phyloP scores from a whole-genome alignment of 2,329 filamentous ascomycete species.

The Botrytis fragariae region DNA sequence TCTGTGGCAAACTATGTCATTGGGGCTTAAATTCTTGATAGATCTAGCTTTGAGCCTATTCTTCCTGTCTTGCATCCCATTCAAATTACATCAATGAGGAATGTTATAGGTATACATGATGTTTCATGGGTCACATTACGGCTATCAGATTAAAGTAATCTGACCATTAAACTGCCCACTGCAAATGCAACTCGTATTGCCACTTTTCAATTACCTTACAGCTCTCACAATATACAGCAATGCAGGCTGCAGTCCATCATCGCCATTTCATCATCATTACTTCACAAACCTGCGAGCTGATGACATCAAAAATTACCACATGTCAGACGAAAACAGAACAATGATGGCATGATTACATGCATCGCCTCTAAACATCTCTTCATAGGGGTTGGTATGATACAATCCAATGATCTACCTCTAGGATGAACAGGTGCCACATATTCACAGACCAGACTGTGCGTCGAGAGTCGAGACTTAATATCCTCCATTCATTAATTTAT shows the following conservation, averaged over 20 bases:
- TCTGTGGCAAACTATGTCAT: slow-evolving; percentile 14
- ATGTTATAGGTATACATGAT: background rate
- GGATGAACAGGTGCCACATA: background rate
- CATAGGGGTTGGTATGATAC: background rate
- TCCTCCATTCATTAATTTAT: background rate
- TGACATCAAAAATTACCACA: background rate
- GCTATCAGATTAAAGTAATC: background rate
- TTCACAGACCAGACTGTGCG: slow-evolving; percentile 9
- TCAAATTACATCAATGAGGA: background rate
- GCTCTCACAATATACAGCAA: background rate
- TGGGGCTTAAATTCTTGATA: background rate
- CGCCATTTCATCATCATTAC: slow-evolving; percentile 1
- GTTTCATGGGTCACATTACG: background rate
- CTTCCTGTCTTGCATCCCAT: background rate
- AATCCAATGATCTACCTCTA: background rate
- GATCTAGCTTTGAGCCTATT: background rate
- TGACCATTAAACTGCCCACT: background rate
- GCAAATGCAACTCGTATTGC: background rate
- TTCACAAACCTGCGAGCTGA: background rate
- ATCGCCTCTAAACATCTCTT: background rate
- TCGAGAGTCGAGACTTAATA: background rate
- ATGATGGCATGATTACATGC: background rate
- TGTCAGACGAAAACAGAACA: background rate
- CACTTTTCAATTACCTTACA: background rate
- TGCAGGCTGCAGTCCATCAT: background rate